Percentiles rank a stretch among this genome's conserved stretches.
Conservation (phyloP, 805 yeast species). For the Yamadazyma phyllophila region DNA sequence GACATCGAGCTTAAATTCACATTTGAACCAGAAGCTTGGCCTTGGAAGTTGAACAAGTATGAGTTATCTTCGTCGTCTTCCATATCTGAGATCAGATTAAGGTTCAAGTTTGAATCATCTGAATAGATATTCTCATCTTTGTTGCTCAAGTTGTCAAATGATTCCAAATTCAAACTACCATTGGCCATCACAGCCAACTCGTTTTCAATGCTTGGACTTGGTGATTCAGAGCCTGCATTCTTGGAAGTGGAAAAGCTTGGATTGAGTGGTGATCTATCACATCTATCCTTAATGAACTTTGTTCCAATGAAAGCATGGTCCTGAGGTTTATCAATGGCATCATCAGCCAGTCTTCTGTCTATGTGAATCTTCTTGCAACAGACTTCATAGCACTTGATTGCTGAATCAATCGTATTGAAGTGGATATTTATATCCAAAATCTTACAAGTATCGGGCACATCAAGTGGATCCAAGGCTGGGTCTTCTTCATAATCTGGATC, state of each 20-base stretch:
- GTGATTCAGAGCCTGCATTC: not conserved
- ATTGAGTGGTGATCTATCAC: constrained; percentile 27
- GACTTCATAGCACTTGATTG: constrained; percentile 44
- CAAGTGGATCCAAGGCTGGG: not conserved
- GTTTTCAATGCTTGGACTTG: constrained; percentile 10
- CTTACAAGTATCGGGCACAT: constrained; percentile 1
- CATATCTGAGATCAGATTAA: constrained; percentile 5
- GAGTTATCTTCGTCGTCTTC: constrained; percentile 7
- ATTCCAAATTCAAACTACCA: constrained; percentile 3
- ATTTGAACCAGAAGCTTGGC: not conserved
- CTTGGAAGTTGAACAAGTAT: not conserved
- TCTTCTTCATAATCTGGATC: not conserved
- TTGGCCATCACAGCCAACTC: constrained; percentile 10
- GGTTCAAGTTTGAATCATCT: constrained; percentile 5
- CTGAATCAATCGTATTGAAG: constrained; percentile 46
- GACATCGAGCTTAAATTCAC: constrained; percentile 6
- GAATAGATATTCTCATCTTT: constrained; percentile 5
- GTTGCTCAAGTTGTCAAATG: not conserved
- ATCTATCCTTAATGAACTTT: constrained; percentile 35
- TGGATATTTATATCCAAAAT: constrained; percentile 18
- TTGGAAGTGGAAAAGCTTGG: not conserved
- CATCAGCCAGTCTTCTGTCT: constrained; percentile 19
- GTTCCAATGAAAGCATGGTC: constrained; percentile 5
- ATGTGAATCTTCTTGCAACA: constrained; percentile 20
- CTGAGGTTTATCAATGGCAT: constrained; percentile 2